Percentiles rank a stretch among this genome's conserved stretches.
Evolutionary conservation across 371 early-diverging fungal genomes (phyloP).

Genomic region (Quaeritorhiza haematococci): DNA sequence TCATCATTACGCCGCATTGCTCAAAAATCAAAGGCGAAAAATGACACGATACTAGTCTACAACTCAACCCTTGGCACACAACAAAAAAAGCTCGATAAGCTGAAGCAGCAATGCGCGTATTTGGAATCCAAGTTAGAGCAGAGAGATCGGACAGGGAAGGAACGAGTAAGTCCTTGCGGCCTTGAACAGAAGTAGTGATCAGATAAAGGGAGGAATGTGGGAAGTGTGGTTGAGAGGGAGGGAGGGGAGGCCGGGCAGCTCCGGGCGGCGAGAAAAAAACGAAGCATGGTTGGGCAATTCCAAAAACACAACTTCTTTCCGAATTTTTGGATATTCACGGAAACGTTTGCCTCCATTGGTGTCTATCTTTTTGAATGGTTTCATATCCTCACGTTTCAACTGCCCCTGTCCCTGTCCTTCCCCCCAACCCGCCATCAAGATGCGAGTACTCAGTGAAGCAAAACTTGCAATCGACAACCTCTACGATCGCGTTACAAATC

Average conservation of each 20-base stretch:
- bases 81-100: constrained; percentile 45
- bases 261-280: too few relatives aligned
- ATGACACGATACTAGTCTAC: constrained; percentile 47
- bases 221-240: too few relatives aligned
- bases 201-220: too few relatives aligned
- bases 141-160: constrained; percentile 42
- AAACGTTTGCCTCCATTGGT: too few relatives aligned
- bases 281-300: too few relatives aligned
- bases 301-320: too few relatives aligned
- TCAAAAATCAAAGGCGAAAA: too few relatives aligned
- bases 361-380: too few relatives aligned
- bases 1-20: too few relatives aligned
- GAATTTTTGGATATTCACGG: too few relatives aligned
- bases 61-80: constrained; percentile 45
- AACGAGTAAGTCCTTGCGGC: constrained; percentile 28
- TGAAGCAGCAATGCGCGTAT: constrained; percentile 42
- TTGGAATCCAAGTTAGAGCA: constrained; percentile 40
- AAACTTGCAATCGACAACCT: constrained; percentile 54
- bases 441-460: constrained; percentile 44
- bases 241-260: too few relatives aligned
- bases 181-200: background rate
- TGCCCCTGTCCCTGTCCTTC: background rate
- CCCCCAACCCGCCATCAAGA: constrained; percentile 12
- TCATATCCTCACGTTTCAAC: background rate
- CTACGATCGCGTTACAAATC: constrained; percentile 33